Evolutionary conservation across 345 rosid genomes (phyloP).

Genomic region (Heritiera fomes): DNA sequence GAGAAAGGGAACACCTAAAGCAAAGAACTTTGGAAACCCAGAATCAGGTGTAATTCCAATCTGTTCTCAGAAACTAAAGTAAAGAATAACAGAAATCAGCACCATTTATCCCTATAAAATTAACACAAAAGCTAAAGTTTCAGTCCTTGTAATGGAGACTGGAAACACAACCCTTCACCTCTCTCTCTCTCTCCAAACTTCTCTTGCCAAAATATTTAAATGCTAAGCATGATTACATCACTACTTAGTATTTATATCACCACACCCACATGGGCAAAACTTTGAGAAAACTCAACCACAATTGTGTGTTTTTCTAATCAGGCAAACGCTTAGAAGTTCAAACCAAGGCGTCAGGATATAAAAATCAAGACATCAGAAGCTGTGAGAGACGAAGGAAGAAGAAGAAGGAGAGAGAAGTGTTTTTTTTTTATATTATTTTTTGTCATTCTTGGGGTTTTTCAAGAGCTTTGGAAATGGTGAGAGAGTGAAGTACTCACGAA

Average conservation of each 20-base stretch:
- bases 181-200: constrained; percentile 4
- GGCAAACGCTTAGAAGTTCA: constrained; percentile 33
- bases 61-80: constrained; percentile 48
- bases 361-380: constrained; percentile 32
- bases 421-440: background rate
- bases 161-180: constrained; percentile 40
- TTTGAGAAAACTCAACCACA: constrained; percentile 53
- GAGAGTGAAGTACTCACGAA: constrained; percentile 27
- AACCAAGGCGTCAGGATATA: constrained; percentile 25
- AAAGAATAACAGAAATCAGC: constrained; percentile 44
- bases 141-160: constrained; percentile 58
- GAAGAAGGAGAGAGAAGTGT: constrained; percentile 8
- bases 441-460: constrained; percentile 25
- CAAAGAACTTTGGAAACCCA: constrained; percentile 50
- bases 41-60: constrained; percentile 45
- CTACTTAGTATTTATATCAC: constrained; percentile 58
- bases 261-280: constrained; percentile 65
- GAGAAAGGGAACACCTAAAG: constrained; percentile 53
- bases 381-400: constrained; percentile 23
- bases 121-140: constrained; percentile 50
- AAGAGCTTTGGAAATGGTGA: constrained; percentile 50
- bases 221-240: constrained; percentile 60
- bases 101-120: constrained; percentile 41
- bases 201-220: constrained; percentile 17
- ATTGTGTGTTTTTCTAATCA: constrained; percentile 23